phyloP scores from a whole-genome alignment of 352 stramenopile genomes.

The Aphanomyces euteiches region DNA sequence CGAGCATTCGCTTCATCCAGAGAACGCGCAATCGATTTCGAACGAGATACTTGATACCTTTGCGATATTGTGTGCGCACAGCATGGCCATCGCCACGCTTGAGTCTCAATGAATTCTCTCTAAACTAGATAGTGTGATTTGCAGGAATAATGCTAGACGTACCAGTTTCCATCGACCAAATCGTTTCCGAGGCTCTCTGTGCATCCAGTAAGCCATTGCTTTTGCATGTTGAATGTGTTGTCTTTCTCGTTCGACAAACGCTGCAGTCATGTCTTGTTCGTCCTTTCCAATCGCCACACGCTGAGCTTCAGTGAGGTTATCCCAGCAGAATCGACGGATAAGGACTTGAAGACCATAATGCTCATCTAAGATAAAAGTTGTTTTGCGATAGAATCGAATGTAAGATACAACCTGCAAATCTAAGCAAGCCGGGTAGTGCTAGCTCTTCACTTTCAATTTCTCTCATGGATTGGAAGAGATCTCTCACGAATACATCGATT shows the following conservation, averaged over 20 bases:
- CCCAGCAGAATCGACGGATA: constrained; percentile 8
- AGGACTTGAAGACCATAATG: constrained; percentile 5
- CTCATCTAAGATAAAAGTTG: background rate
- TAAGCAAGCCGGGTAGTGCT: background rate
- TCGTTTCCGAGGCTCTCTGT: background rate
- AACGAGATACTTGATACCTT: background rate
- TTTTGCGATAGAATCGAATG: background rate
- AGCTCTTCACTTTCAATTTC: background rate
- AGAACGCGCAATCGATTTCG: background rate
- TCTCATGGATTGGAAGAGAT: background rate
- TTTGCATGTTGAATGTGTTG: background rate
- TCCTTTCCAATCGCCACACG: constrained; percentile 5
- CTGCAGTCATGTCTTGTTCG: constrained; percentile 2
- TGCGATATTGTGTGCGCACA: background rate
- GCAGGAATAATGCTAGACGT: too few species aligned
- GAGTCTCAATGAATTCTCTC: background rate
- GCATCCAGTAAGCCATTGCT: constrained; percentile 12
- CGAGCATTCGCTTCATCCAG: constrained; percentile 13
- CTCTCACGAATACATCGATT: background rate
- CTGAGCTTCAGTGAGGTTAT: constrained; percentile 1
- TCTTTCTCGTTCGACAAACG: constrained; percentile 22
- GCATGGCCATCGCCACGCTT: background rate
- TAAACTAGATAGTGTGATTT: background rate
- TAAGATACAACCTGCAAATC: constrained; percentile 2
- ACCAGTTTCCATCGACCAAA: constrained; percentile 10